Percentiles rank a stretch among this genome's conserved stretches.
Evolutionary conservation across 1,284 basidiomycete genomes (phyloP).

Genomic region (Lentinula novae-zelandiae): DNA sequence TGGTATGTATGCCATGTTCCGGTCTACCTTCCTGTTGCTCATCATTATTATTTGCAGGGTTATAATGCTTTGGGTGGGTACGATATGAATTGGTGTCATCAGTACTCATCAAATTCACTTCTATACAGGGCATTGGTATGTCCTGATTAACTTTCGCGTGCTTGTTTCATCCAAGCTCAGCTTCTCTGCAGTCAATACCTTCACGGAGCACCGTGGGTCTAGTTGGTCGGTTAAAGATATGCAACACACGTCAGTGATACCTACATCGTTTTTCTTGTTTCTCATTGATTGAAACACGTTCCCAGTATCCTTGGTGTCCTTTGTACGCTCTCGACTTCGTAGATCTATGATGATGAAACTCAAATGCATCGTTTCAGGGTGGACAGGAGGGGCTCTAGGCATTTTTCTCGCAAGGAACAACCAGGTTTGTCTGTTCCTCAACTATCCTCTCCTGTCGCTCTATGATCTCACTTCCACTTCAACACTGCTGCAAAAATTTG

Average conservation of each 20-base stretch:
- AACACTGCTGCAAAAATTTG: not conserved
- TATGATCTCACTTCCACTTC: not conserved
- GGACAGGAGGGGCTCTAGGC: constrained; percentile 87
- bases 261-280: not conserved
- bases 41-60: constrained; percentile 36
- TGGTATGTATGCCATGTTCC: constrained; percentile 34
- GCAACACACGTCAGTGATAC: constrained; percentile 77
- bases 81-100: not conserved
- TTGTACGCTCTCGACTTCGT: constrained; percentile 34
- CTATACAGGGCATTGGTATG: constrained; percentile 55
- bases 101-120: not conserved
- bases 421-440: constrained; percentile 37
- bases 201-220: constrained; percentile 85
- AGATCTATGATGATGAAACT: constrained; percentile 6
- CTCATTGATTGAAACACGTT: constrained; percentile 2
- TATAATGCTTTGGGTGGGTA: constrained; percentile 81
- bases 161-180: constrained; percentile 2
- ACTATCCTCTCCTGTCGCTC: not conserved
- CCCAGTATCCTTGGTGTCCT: constrained; percentile 55
- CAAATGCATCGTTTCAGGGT: constrained; percentile 52
- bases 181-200: constrained; percentile 72
- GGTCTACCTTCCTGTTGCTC: constrained; percentile 4
- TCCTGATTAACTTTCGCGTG: constrained; percentile 4
- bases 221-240: constrained; percentile 89
- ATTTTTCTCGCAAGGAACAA: constrained; percentile 85